Evolutionary conservation across 176 grass and related monocot genomes (phyloP).

Genomic region (Avena eriantha): DNA sequence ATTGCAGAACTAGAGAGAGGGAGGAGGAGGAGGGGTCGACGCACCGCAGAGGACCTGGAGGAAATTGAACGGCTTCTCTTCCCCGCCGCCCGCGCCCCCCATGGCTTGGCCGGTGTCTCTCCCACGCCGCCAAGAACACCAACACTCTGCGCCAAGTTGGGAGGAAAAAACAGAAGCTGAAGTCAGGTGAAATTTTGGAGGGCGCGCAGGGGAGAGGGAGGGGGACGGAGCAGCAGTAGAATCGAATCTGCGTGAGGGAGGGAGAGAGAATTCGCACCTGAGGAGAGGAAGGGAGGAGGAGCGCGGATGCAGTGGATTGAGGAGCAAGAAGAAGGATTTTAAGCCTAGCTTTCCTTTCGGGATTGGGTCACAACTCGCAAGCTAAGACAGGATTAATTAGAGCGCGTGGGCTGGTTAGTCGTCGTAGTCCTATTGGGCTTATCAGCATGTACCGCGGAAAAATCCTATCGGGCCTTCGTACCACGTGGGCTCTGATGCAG

Average conservation of each 20-base stretch:
- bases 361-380: not conserved
- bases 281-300: not conserved
- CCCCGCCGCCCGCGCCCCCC: conserved; percentile 27
- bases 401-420: not conserved
- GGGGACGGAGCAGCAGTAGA: not conserved
- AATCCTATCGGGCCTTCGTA: no score
- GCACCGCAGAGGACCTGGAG: conserved; percentile 52
- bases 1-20: not conserved
- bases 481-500: no score
- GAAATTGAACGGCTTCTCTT: conserved; percentile 60
- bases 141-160: not conserved
- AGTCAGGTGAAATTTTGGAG: not conserved
- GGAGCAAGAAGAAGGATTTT: not conserved
- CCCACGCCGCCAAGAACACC: not conserved
- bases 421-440: not conserved
- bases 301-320: not conserved
- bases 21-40: not conserved
- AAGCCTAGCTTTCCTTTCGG: not conserved
- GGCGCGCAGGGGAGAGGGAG: not conserved
- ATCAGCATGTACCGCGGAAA: no score
- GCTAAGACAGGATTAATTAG: not conserved
- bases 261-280: not conserved
- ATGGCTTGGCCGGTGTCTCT: conserved; percentile 23
- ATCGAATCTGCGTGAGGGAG: not conserved
- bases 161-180: no score